These are phyloP conservation scores for Boletus rufocinnamomeus DNA, from an alignment of 768 basidiomycete genomes.

Conservation along the genomic window DNA sequence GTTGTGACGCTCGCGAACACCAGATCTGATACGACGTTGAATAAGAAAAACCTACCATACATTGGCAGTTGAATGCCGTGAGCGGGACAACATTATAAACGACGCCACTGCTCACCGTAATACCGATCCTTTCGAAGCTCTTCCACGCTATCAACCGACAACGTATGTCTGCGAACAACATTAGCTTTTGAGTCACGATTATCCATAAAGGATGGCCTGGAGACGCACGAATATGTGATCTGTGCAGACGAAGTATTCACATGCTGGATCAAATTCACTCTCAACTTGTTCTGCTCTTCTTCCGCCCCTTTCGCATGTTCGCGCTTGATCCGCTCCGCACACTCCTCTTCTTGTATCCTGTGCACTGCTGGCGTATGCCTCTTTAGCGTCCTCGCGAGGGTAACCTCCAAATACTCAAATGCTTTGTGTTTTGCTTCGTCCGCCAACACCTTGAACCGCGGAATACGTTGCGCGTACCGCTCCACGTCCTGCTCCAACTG, in stretches of 20 bases:
- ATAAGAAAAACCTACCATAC: background rate
- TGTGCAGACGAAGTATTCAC: constrained; percentile 20
- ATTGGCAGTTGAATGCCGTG: background rate
- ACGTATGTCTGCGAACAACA: constrained; percentile 11
- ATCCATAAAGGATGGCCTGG: background rate
- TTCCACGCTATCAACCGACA: background rate
- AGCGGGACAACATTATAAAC: no score
- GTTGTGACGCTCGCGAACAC: constrained; percentile 9
- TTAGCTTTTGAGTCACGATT: background rate
- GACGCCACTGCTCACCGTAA: background rate
- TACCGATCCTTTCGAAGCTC: background rate
- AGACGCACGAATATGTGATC: constrained; percentile 9
- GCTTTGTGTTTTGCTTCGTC: background rate
- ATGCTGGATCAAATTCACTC: constrained; percentile 19
- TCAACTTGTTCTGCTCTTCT: constrained; percentile 13
- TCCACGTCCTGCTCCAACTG: constrained; percentile 7
- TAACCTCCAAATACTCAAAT: background rate
- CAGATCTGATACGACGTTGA: constrained; percentile 2
- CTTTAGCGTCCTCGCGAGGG: constrained; percentile 2
- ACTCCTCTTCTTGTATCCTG: constrained; percentile 10
- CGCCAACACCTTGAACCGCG: background rate
- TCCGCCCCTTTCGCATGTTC: constrained; percentile 4
- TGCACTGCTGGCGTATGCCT: constrained; percentile 13
- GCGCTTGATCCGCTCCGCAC: background rate
- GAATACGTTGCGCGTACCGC: background rate